Conservation (phyloP, 1,139 yeast species). For the Saccharomyces pastorianus region DNA sequence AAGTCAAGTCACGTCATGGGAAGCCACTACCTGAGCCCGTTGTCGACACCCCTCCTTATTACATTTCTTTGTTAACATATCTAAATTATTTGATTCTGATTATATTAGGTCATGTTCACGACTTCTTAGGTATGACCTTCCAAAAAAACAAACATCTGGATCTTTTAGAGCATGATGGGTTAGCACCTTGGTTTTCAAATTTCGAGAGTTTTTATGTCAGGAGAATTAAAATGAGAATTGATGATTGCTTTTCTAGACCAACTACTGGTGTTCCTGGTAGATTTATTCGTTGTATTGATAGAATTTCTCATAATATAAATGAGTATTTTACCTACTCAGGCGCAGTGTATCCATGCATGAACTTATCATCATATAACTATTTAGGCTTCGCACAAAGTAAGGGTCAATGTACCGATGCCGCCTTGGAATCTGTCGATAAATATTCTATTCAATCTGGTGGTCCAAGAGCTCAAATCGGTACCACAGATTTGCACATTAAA, state of each 20-base stretch:
- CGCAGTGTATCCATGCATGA: constrained; percentile 65
- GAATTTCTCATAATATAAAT: constrained; percentile 57
- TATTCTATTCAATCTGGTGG: constrained; percentile 79
- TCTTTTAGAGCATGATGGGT: constrained; percentile 73
- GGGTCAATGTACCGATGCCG: constrained; percentile 82
- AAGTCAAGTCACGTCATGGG: constrained; percentile 42
- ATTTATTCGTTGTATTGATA: constrained; percentile 69
- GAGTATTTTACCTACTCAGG: constrained; percentile 63
- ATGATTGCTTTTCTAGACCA: constrained; percentile 92
- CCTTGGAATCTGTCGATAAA: constrained; percentile 52
- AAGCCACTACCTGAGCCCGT: constrained; percentile 51
- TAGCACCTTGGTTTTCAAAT: constrained; percentile 93
- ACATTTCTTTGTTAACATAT: constrained; percentile 72
- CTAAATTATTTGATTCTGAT: constrained; percentile 75
- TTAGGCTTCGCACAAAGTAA: constrained; percentile 94
- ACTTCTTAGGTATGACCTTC: constrained; percentile 73
- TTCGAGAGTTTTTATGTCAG: constrained; percentile 92
- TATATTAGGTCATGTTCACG: constrained; percentile 82
- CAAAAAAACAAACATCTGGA: constrained; percentile 57
- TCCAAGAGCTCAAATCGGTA: constrained; percentile 66
- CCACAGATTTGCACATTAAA: constrained; percentile 62
- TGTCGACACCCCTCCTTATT: constrained; percentile 79
- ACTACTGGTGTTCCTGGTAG: constrained; percentile 97
- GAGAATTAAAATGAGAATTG: constrained; percentile 80
- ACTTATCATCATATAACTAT: constrained; percentile 85